phyloP scores from a whole-genome alignment of 768 basidiomycete genomes.

The Rhodotorula paludigena region DNA sequence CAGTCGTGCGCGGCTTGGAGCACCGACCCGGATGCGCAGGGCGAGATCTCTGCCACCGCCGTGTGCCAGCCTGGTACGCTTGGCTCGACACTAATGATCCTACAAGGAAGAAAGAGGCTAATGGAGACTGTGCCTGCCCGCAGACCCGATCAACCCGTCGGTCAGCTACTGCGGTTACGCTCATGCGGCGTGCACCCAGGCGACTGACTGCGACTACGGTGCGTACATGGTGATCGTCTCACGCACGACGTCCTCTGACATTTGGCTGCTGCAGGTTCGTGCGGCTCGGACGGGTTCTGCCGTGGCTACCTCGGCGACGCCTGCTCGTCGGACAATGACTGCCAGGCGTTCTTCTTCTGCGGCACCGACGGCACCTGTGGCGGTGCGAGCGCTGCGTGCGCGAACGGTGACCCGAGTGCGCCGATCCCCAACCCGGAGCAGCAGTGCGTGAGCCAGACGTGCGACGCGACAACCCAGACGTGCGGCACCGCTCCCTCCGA shows the following conservation, averaged over 20 bases:
- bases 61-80: slow-evolving; percentile 30
- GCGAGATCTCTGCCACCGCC: slow-evolving; percentile 25
- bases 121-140: background rate
- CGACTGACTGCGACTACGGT: slow-evolving; percentile 40
- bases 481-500: slow-evolving; percentile 20
- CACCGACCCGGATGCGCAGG: slow-evolving; percentile 21
- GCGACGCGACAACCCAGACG: slow-evolving; percentile 19
- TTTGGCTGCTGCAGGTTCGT: slow-evolving; percentile 35
- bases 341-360: slow-evolving; percentile 42
- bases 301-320: slow-evolving; percentile 33
- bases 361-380: slow-evolving; percentile 36
- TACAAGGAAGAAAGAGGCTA: too few relatives aligned
- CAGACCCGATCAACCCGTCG: slow-evolving; percentile 36
- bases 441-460: slow-evolving; percentile 36
- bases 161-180: slow-evolving; percentile 40
- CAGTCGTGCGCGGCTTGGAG: slow-evolving; percentile 30
- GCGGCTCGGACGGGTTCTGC: slow-evolving; percentile 28
- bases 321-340: slow-evolving; percentile 26
- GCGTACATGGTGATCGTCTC: background rate
- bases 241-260: background rate
- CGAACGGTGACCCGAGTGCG: slow-evolving; percentile 25
- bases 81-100: background rate
- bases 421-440: slow-evolving; percentile 34
- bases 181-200: slow-evolving; percentile 24
- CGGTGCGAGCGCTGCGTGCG: slow-evolving; percentile 31